These are phyloP conservation scores for Fusarium keratoplasticum DNA, from an alignment of 2,329 filamentous ascomycete genomes.

Conservation along the genomic window DNA sequence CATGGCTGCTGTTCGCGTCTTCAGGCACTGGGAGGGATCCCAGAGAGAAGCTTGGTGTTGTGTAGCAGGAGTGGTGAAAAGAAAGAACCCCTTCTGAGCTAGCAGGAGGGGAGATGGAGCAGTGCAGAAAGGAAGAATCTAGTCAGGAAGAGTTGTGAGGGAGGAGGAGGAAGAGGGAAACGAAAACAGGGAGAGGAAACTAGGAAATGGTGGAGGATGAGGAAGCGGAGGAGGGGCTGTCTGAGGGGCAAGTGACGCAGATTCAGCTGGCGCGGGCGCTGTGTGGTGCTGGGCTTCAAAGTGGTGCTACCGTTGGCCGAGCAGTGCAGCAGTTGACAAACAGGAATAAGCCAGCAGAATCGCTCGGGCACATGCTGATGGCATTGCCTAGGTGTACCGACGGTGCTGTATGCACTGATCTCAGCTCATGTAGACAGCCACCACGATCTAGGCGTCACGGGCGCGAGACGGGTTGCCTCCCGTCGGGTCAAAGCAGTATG, in stretches of 20 bases:
- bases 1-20: constrained; percentile 53
- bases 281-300: constrained; percentile 6
- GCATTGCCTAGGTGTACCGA: not conserved
- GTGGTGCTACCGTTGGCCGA: constrained; percentile 15
- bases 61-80: constrained; percentile 14
- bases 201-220: constrained; percentile 20
- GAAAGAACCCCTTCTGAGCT: constrained; percentile 35
- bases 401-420: not conserved
- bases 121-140: constrained; percentile 7
- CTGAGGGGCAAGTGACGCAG: constrained; percentile 46
- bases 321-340: constrained; percentile 22
- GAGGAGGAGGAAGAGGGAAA: constrained; percentile 21
- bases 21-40: constrained; percentile 32
- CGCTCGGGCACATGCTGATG: constrained; percentile 7
- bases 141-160: constrained; percentile 11
- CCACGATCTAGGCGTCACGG: constrained; percentile 1
- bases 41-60: constrained; percentile 16
- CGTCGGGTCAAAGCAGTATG: constrained; percentile 6
- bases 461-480: constrained; percentile 28
- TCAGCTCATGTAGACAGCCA: constrained; percentile 27
- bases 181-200: constrained; percentile 22
- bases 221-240: constrained; percentile 34
- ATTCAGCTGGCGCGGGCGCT: constrained; percentile 37
- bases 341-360: constrained; percentile 30
- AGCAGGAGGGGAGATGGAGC: constrained; percentile 23